Conservation (phyloP, 768 basidiomycete species). For the Auricularia cornea region DNA sequence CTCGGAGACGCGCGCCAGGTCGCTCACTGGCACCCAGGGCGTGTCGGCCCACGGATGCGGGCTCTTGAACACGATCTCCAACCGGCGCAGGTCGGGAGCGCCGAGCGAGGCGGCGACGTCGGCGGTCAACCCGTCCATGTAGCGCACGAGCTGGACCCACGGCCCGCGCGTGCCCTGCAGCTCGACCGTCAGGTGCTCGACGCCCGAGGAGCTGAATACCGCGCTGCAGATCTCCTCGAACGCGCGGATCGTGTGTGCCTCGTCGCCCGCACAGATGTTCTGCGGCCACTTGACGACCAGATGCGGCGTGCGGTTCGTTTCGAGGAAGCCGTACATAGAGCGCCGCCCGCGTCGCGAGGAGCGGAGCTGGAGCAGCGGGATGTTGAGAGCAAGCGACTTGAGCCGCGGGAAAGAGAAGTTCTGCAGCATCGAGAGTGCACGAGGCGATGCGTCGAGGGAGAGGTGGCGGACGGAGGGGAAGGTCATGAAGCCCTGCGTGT, state of each 20-base stretch:
- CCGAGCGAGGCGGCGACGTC: not conserved
- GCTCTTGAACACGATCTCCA: not conserved
- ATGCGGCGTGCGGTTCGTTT: not conserved
- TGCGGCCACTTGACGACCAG: not conserved
- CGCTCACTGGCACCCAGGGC: not conserved
- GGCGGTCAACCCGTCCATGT: not conserved
- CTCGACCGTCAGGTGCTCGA: not conserved
- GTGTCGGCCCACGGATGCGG: not conserved
- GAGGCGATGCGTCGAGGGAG: not conserved
- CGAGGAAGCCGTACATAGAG: not conserved
- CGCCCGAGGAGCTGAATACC: not conserved
- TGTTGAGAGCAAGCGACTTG: not conserved
- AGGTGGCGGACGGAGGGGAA: not conserved
- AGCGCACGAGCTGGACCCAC: not conserved
- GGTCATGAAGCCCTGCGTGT: too few species aligned
- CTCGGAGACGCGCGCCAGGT: not conserved
- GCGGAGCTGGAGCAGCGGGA: not conserved
- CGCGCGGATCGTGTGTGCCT: not conserved
- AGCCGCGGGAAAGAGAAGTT: not conserved
- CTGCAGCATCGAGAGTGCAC: not conserved
- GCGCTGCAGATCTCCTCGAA: not conserved
- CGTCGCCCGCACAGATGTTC: not conserved
- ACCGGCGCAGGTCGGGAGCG: not conserved
- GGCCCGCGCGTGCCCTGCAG: not conserved
- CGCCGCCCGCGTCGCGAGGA: not conserved